phyloP scores from a whole-genome alignment of 345 rosid genomes.

The Combretum micranthum region DNA sequence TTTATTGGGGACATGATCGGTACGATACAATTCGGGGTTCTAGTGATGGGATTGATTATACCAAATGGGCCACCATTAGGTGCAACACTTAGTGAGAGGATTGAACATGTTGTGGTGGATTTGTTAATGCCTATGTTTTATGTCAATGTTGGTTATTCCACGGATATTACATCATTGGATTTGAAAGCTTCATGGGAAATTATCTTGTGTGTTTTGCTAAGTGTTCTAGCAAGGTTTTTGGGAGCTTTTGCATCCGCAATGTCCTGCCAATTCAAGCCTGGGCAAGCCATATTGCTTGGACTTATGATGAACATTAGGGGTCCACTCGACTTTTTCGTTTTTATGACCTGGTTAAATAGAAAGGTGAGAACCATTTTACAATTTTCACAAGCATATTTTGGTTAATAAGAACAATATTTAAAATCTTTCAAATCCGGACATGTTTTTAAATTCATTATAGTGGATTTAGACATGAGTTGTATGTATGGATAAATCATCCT shows the following conservation, averaged over 20 bases:
- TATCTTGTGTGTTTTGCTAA: background rate
- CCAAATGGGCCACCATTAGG: slow-evolving; percentile 25
- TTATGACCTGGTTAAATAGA: background rate
- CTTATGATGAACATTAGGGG: slow-evolving; percentile 23
- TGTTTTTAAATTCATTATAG: too few species aligned
- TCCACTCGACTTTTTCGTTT: slow-evolving; percentile 8
- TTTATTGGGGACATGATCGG: slow-evolving; percentile 5
- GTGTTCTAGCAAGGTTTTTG: slow-evolving; percentile 1
- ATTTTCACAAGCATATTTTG: too few species aligned
- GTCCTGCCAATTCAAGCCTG: slow-evolving; percentile 3
- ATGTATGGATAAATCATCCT: too few species aligned
- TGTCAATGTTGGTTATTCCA: slow-evolving; percentile 12
- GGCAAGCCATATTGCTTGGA: slow-evolving; percentile 12
- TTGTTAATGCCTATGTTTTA: slow-evolving; percentile 22
- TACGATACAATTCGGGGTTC: slow-evolving; percentile 6
- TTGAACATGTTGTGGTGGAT: slow-evolving; percentile 18
- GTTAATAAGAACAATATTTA: too few species aligned
- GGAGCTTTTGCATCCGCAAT: slow-evolving; percentile 14
- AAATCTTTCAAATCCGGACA: too few species aligned
- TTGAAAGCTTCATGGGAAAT: background rate
- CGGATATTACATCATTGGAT: slow-evolving; percentile 12
- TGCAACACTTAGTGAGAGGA: slow-evolving; percentile 14
- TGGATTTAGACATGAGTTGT: too few species aligned
- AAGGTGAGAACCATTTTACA: background rate
- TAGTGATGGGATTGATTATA: slow-evolving; percentile 16